A percentile compares a stretch with the other conserved stretches of the same genome.
Conservation (phyloP, 2,329 filamentous ascomycete genomes). For the Colletotrichum filicis region DNA sequence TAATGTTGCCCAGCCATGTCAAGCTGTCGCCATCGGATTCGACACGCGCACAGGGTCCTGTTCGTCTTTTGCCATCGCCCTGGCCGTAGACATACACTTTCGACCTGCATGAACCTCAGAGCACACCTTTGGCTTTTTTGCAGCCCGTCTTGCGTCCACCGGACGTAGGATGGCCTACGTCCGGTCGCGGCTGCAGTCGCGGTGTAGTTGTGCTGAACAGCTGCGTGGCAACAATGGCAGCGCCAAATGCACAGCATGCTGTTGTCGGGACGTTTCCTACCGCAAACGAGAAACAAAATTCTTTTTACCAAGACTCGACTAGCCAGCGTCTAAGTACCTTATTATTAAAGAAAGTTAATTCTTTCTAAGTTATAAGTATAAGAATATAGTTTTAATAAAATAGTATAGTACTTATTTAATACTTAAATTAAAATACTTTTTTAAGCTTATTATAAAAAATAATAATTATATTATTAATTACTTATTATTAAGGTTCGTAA, state of each 20-base stretch:
- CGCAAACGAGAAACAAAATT: background rate
- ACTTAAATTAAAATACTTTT: too few relatives aligned
- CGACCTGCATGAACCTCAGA: constrained; percentile 8
- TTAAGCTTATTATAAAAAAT: too few relatives aligned
- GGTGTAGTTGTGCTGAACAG: background rate
- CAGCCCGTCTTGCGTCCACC: constrained; percentile 2
- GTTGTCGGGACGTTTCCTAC: background rate
- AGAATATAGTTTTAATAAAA: too few relatives aligned
- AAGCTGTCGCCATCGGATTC: background rate
- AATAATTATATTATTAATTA: too few relatives aligned
- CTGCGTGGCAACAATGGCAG: background rate
- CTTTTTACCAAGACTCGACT: background rate
- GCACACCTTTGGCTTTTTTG: background rate
- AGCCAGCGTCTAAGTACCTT: too few relatives aligned
- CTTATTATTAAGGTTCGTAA: too few relatives aligned
- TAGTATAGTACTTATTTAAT: too few relatives aligned
- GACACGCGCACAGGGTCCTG: background rate
- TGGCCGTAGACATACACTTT: background rate
- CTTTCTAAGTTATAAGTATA: too few relatives aligned
- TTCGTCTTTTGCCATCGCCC: background rate
- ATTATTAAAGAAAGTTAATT: too few relatives aligned
- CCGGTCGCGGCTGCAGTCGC: background rate
- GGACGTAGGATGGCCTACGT: background rate
- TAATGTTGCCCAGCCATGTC: background rate
- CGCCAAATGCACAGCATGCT: background rate